Evolutionary conservation across 768 basidiomycete genomes (phyloP), one percentile per base, ranked within the genome.

Genomic region (Boletus rubescentipes): DNA sequence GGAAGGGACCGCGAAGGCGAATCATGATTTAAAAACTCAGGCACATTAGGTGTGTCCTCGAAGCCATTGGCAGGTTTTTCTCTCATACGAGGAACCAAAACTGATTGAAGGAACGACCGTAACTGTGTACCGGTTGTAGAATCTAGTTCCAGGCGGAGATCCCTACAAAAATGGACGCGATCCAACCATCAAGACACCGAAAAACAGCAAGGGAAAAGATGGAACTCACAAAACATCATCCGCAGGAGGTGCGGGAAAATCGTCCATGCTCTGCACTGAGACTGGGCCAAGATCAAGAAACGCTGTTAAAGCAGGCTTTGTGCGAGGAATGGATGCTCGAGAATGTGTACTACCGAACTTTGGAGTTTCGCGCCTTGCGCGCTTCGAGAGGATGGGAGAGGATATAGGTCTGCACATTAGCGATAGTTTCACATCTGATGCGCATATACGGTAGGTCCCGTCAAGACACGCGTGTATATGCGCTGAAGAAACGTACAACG

Each of bases 281-380:
- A 78, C 60, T 10, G 62, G 10, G 4, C 49, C 39, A 14, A 75
- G 53, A 15, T 49, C 51, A 12, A 61, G 66, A 50, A 54, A 66
- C 23, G 58, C 53, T 20, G 51, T 54, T 44, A 70, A 62, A 36
- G 57, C 60, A 32, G 58, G 49, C 48, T 41, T 51, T 40, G 62
- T 69, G 21, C 51, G 63, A 31, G 69, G 67, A 15, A 68, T 49
- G n/a, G 63, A 67, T 45, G 61, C 54, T 23, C 60, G 55, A n/a
- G 66, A 65, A 42, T 15, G 57, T 59, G 51, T 57, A 23, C 35
- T 49, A 42, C 80, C 77, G 8, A 75, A 57, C 34, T 63, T 67
- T 1, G 79, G 81, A 9, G 81, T 83, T 60, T 77, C 72, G n/a
- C 68, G 74, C 35, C 67, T 69, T 4, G 84, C 77, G 15, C 72